Base-by-base conservation (phyloP, 1,139 yeast genomes). In the Magnusiomyces fungicola region DNA sequence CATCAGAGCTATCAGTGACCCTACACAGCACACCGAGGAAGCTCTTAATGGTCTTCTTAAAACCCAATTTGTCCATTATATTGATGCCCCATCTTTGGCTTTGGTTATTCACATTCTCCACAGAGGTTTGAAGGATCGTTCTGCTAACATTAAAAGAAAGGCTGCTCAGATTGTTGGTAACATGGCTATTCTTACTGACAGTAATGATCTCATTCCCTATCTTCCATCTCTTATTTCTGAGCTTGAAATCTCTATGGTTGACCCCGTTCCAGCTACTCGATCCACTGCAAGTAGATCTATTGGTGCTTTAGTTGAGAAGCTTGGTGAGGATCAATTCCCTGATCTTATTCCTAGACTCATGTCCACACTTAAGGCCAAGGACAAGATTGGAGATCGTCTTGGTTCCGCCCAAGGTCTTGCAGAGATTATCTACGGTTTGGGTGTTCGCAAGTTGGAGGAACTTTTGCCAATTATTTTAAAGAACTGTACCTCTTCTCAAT, bases 141-240 rank as follows among this genome's bases (percentile, higher is more conserved):
- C 96, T 24, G 97, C 98, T 0, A 76, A 81, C 39, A 87, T 94
- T 2, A 92, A 92, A 72, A 81, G 87, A 66, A 89, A 88, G 67
- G 95, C 98, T 0, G 89, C 97, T 67, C 97, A 92, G 69, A 92
- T 94, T 72, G 97, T 94, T 38, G 98, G 98, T 57, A 92, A 92
- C 63, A 90, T 94, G 97, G 89, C 98, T 1, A 88, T 92, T 66
- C 75, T 94, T 60, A 96, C 95, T 22, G 97, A 90, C 59, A 75
- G 88, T 23, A 80, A 78, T 57, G 98, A 94, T 64, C 74, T 94
- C 55, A 70, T 80, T 53, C 97, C 97, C 25, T 92, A 94, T 67
- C 73, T 94, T 60, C 76, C 80, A 24, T 78, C 80, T 46, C 73
- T 94, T 59, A 83, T 90, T 43, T 76, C 79, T 14, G 97, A 89